These are phyloP conservation scores for Penicillium thymicola DNA, from an alignment of 2,329 filamentous ascomycete species.

Conservation along the genomic window DNA sequence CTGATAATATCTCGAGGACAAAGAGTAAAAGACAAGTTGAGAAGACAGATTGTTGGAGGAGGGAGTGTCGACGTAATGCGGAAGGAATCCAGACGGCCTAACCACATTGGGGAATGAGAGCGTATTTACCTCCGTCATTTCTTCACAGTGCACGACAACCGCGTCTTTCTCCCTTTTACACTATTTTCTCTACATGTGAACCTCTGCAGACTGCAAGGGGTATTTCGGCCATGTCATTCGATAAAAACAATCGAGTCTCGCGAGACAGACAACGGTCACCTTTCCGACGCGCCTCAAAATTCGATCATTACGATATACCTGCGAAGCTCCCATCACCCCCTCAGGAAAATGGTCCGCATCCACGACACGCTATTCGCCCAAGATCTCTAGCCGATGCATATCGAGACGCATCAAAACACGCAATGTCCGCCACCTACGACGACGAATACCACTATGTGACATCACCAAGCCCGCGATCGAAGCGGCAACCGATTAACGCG, in stretches of 20 bases:
- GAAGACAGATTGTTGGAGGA: not conserved
- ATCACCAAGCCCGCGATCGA: conserved; percentile 33
- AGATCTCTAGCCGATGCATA: conserved; percentile 42
- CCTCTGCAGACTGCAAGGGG: conserved; percentile 11
- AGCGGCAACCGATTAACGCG: conserved; percentile 22
- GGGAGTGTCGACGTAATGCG: not conserved
- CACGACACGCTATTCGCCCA: conserved; percentile 36
- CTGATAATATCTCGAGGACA: conserved; percentile 7
- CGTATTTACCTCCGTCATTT: conserved; percentile 12
- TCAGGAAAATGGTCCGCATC: conserved; percentile 26
- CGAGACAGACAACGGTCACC: conserved; percentile 31
- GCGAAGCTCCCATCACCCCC: conserved; percentile 29
- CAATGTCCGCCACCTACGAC: conserved; percentile 5
- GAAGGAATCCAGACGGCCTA: conserved; percentile 7
- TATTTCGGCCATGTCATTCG: conserved; percentile 31
- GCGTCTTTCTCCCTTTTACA: not conserved
- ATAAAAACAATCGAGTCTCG: conserved; percentile 26
- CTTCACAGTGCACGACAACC: not conserved
- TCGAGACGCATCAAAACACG: conserved; percentile 34
- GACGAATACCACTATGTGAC: conserved; percentile 18
- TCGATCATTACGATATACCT: conserved; percentile 29
- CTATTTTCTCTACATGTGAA: not conserved
- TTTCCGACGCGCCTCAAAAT: conserved; percentile 31
- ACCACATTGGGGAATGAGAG: conserved; percentile 23
- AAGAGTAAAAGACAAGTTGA: not conserved